phyloP scores from a whole-genome alignment of 1,284 basidiomycete species.

The Tilletiaria anomala region DNA sequence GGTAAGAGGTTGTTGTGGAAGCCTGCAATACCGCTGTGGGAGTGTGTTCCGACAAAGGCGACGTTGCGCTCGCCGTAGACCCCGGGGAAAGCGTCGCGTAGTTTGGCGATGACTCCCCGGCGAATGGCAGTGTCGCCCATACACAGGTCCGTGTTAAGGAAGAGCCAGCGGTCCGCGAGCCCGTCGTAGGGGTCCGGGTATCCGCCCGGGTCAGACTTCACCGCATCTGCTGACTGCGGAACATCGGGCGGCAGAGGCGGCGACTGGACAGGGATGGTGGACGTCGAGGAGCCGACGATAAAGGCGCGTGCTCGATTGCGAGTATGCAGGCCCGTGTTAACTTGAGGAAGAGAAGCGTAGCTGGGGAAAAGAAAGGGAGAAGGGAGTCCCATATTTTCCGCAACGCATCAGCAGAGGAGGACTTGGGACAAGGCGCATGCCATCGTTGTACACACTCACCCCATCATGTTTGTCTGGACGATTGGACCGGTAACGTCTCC shows the following conservation, averaged over 20 bases:
- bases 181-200: constrained; percentile 42
- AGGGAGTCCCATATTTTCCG: no score
- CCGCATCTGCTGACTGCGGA: no score
- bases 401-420: no score
- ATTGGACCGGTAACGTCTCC: constrained; percentile 58
- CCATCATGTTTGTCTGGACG: constrained; percentile 47
- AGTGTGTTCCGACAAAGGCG: constrained; percentile 61
- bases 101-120: constrained; percentile 51
- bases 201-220: neutral
- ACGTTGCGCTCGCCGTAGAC: constrained; percentile 58
- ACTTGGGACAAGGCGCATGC: no score
- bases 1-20: constrained; percentile 59
- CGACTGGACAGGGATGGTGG: no score
- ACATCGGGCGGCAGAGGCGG: no score
- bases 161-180: constrained; percentile 50
- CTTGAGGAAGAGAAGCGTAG: constrained; percentile 56
- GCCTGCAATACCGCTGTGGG: constrained; percentile 63
- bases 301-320: constrained; percentile 61
- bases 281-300: constrained; percentile 47
- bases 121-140: constrained; percentile 60
- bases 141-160: constrained; percentile 56
- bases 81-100: constrained; percentile 50
- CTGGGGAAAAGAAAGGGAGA: no score
- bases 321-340: constrained; percentile 64
- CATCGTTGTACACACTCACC: no score